Evolutionary conservation across 129 eudicot species (phyloP), one percentile per base, ranked within the genome.

Genomic region (Chrysanthemum makinoi): DNA sequence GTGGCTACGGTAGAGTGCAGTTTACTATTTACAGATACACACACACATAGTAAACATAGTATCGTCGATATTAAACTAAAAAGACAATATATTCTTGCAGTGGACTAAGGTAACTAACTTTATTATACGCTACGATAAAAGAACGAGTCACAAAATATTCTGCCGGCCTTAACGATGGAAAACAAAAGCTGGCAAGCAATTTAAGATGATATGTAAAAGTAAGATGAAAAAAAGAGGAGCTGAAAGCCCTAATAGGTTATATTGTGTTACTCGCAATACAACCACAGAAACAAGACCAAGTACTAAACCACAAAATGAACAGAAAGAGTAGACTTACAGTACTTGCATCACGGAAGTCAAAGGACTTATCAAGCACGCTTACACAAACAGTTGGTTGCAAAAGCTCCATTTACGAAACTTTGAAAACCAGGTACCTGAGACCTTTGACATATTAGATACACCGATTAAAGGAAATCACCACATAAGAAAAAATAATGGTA

Each of bases 361-460:
- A 95, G 69, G 97, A 95, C 80, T 88, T 95, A 81, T 95, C 97
- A 58, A 95, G 93, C 75, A 95, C 97, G 69, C 99, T 95, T 88
- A 88, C 81, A 95, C 82, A 79, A 95, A 75, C 99, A 95, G 66
- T 88, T 86, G 4, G 81, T 83, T 58, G 97, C 99, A 80, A 95
- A 95, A 44, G 80, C 81, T 71, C 88, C 97, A 7, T 84, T 84
- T 56, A 95, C 81, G 68, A 90, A 95, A 50, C 66, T 84, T 77
- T 73, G 83, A 81, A 95, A 95, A 62, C 99, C 99, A 50, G 97
- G 97, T 4, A 95, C 96, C 99, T 95, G 93, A 18, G 82, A 73
- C 55, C 47, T 62, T 62, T 60, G 39, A n/a, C 44, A 33, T 72
- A 61, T 58, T 81, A 43, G 80, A 84, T 60, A 76, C 43, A 72